Evolutionary conservation across 169 alveolate genomes (phyloP).

Genomic region (Besnoitia besnoiti): DNA sequence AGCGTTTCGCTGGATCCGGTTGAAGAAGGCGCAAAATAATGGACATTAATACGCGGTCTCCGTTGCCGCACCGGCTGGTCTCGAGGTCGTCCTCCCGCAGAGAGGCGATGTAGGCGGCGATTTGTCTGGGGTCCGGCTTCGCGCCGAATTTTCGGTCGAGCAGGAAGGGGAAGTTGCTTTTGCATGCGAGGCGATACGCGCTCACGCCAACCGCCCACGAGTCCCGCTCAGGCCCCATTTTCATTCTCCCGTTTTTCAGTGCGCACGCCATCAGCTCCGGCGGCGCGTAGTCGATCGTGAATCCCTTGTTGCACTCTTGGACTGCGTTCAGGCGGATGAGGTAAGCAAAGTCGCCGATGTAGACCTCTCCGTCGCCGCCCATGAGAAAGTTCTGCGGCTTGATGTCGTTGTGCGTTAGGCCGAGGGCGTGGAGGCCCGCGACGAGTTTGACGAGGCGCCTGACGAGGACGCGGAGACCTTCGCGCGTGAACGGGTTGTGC

Average conservation of each 20-base stretch:
- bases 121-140: neutral
- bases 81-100: neutral
- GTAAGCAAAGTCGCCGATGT: neutral
- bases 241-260: neutral
- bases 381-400: conserved; percentile 25
- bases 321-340: neutral
- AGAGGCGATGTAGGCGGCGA: neutral
- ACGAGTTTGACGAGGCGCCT: neutral
- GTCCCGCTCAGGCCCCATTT: neutral
- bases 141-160: neutral
- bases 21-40: neutral
- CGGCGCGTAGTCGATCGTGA: neutral
- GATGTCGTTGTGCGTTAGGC: conserved; percentile 1
- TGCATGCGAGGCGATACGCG: neutral
- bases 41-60: neutral
- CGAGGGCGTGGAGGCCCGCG: neutral
- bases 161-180: neutral
- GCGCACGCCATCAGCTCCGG: neutral
- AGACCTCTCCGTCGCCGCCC: neutral
- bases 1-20: neutral
- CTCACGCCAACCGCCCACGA: conserved; percentile 24
- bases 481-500: neutral
- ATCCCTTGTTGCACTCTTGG: neutral
- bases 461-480: neutral
- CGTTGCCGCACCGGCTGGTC: neutral